Conservation (phyloP, 805 yeast genomes). For the Pichia paraexigua region DNA sequence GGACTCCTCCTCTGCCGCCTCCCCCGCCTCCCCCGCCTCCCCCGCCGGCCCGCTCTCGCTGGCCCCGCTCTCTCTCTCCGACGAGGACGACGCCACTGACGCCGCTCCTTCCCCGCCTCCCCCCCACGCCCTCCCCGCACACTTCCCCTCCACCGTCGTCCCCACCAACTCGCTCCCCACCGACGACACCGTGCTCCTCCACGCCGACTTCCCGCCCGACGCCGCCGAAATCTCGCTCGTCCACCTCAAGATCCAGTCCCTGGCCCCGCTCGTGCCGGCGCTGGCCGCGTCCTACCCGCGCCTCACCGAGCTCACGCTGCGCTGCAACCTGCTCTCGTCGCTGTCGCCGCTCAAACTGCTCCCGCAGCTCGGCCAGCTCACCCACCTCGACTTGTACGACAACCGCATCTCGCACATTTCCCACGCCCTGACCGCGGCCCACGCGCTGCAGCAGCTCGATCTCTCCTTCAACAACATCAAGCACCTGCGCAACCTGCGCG, state of each 20-base stretch:
- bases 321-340: neutral
- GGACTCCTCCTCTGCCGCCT: too few relatives aligned
- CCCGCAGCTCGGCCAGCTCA: neutral
- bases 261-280: neutral
- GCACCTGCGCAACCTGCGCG: slow-evolving; percentile 27
- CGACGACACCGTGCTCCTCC: neutral
- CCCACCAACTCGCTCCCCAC: neutral
- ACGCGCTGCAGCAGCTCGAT: neutral
- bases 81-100: neutral
- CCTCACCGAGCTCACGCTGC: neutral
- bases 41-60: too few relatives aligned
- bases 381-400: neutral
- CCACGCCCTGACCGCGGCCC: neutral
- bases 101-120: neutral
- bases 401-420: slow-evolving; percentile 72
- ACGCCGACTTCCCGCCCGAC: neutral
- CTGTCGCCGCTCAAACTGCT: neutral
- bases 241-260: neutral
- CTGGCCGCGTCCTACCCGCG: neutral
- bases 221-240: neutral
- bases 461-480: slow-evolving; percentile 32
- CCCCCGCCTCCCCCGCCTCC: too few relatives aligned
- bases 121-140: neutral
- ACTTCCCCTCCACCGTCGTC: neutral
- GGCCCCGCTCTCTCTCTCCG: too few relatives aligned